Evolutionary conservation across 2,329 filamentous ascomycete genomes (phyloP), one percentile per base, ranked within the genome.

Genomic region (Penicillium sp.): DNA sequence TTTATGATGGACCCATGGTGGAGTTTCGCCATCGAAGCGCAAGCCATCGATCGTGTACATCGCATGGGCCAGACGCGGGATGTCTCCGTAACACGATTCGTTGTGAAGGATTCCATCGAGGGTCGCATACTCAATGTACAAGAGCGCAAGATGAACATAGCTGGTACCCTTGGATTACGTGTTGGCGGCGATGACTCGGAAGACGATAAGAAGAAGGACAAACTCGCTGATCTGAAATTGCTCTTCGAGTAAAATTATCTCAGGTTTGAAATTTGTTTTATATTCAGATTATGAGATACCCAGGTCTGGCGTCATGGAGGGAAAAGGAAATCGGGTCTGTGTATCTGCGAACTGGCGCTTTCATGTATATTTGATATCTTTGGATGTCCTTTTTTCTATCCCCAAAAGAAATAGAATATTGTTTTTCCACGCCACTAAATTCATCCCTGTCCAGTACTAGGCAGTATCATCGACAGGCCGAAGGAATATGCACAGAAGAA

Each of bases 1-100:
- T 99, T 89, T 77, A 95, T 99, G 90, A 97, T 99, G 94, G 94
- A 99, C 73, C 94, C 94, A 0, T 99, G 94, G 94, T 99, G 94
- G 94, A 95, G 90, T 69, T 99, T 93, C 74, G 92, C 94, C 0
- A 88, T 97, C 11, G 94, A 99, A 75, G 91, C 92, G 5, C 94
- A 99, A 75, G 94, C 94, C 8, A 97, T 99, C 67, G 94, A 99
- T 77, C 90, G 94, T 1, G 92, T 99, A 29, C 94, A 99, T 77
- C 86, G 94, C 8, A 97, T 99, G 90, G 94, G 94, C 0, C 94
- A 99, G 73, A 87, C 89, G 46, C 83, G 86, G 14, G 90, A 93
- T 66, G 94, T 99, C 2, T 85, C 86, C 52, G 92, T 99, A 0
- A 88, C 88, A 63, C 81, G 94, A 24, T 97, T 97, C 68, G 89